These are phyloP conservation scores for Pachyrhizus erosus DNA, from an alignment of 306 rosid species.

Conservation along the genomic window DNA sequence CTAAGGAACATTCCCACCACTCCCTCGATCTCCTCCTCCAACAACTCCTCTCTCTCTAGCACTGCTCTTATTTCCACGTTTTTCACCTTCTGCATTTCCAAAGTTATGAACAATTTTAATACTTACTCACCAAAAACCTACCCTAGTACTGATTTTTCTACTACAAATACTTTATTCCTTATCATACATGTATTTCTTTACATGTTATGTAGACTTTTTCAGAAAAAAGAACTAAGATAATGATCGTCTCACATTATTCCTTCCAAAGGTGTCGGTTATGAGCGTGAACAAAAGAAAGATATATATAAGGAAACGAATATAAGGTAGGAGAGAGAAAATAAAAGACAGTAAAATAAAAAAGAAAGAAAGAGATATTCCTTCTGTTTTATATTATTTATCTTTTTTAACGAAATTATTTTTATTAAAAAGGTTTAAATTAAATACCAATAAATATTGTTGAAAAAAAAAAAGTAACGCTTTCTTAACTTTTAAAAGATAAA, in stretches of 20 bases:
- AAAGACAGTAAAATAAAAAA: neutral
- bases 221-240: too few species aligned
- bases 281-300: neutral
- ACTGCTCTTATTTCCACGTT: conserved; percentile 51
- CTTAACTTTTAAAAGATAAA: too few species aligned
- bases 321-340: neutral
- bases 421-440: too few species aligned
- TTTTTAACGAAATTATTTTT: too few species aligned
- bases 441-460: too few species aligned
- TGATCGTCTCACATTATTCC: neutral
- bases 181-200: too few species aligned
- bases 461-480: too few species aligned
- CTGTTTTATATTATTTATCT: neutral
- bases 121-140: too few species aligned
- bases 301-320: neutral
- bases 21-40: conserved; percentile 59
- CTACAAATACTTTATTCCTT: too few species aligned
- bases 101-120: too few species aligned
- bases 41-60: conserved; percentile 45
- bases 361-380: neutral
- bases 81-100: conserved; percentile 69
- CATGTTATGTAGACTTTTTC: too few species aligned
- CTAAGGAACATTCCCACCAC: conserved; percentile 55
- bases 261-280: neutral
- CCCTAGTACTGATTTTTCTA: too few species aligned